Conservation (phyloP, 441 rosid genomes). For the Bruguiera hainesii region DNA sequence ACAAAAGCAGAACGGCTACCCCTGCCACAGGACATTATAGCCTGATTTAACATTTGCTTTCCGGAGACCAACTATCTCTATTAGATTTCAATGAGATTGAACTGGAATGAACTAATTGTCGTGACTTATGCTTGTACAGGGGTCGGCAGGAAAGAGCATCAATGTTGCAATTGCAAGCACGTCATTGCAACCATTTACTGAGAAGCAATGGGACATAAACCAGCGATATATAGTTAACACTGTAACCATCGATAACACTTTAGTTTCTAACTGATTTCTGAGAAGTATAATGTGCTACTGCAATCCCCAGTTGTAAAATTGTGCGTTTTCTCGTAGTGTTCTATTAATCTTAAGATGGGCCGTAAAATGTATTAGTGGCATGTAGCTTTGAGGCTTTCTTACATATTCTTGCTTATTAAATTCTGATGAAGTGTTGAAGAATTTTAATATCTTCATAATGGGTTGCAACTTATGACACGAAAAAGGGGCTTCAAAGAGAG, state of each 20-base stretch:
- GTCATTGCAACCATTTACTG: conserved; percentile 70
- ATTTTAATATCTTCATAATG: no score
- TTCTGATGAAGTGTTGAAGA: no score
- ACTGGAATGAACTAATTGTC: background rate
- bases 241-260: conserved; percentile 29
- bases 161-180: conserved; percentile 40
- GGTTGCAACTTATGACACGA: no score
- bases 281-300: background rate
- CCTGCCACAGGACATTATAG: no score
- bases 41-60: no score
- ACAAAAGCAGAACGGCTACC: no score
- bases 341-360: no score
- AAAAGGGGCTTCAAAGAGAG: no score
- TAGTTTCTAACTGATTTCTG: background rate
- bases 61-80: no score
- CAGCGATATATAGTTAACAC: conserved; percentile 52
- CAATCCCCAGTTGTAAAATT: background rate
- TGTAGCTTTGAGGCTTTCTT: no score
- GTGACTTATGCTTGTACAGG: conserved; percentile 29
- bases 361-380: no score
- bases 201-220: conserved; percentile 58
- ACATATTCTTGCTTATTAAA: no score
- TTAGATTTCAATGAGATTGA: background rate
- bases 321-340: background rate
- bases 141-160: conserved; percentile 28